Evolutionary conservation across 2,329 filamentous ascomycete genomes (phyloP), one percentile per base, ranked within the genome.

Genomic region (Alternaria solani): DNA sequence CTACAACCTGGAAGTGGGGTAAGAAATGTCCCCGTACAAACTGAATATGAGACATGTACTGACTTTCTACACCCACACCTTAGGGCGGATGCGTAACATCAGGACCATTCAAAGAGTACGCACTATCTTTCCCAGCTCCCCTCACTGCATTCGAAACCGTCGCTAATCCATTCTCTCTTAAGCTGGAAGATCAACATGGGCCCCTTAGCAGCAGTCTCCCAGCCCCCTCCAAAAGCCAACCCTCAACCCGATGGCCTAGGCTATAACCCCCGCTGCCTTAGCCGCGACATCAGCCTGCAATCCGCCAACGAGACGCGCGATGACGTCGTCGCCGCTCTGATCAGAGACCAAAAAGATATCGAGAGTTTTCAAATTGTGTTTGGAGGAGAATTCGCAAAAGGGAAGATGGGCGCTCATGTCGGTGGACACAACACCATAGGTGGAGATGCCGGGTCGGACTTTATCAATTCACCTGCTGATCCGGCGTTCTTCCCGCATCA

Each of bases 21-120:
- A 23, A 23, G 20, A 23, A 4, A 23, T 23, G 4, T 23, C 4
- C 20, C 20, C 20, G 20, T 23, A 23, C 20, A 23, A 23, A 23
- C 20, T 23, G 20, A 23, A 4, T 23, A 2, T 23, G 20, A 23
- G 20, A 23, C 20, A 23, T 23, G 4, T 23, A 23, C 20, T 23
- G 20, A 23, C 20, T 23, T 23, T 23, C 20, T 23, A 23, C 20
- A 23, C 20, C 20, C 20, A 23, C 20, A 23, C 4, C 20, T 23
- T 23, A 23, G 20, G 86, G 86, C 39, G 86, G 86, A 2, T 88
- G 85, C 68, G 78, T 88, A 3, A 78, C 71, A 14, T 79, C 75
- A 0, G 85, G 85, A 0, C 85, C 85, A 0, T 86, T 87, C 75
- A 81, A 78, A 65, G 78, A 86, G 70, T 73, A 67, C 38, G 63